Base-by-base conservation (phyloP, 495 filamentous ascomycete genomes). In the Hypoxylon fuscum region DNA sequence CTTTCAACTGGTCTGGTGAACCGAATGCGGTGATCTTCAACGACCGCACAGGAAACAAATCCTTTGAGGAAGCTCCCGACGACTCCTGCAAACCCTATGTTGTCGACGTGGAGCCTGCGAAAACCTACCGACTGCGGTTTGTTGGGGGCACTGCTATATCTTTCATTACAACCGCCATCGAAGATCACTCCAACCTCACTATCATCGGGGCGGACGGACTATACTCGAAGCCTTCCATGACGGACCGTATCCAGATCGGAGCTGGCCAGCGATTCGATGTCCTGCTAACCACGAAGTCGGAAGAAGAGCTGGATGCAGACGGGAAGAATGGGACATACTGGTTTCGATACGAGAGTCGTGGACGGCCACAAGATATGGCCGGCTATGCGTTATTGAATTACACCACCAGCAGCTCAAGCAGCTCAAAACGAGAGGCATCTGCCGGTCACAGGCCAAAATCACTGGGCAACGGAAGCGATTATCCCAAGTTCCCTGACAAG, bases 151-250 rank as follows among this genome's bases (percentile, higher is more conserved):
- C 80, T 1, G 80, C 82, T 2, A 70, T 88, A 18, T 81, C 81
- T 0, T 77, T 82, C 50, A 58, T 82, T 2, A 71, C 72, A 0
- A 65, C 83, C 41, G 84, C 68, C 1, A 73, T 87, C 40, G 82
- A 86, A 48, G 77, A 68, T 23, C 85, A 87, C 61, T 40, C 73
- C 17, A 67, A 77, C 17, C 46, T 83, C 3, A 77, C 71, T 1
- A 76, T 88, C 42, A 79, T 88, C 45, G 79, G 81, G 42, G 83
- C 78, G 1, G 86, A 88, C 62, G 84, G 83, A 15, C 66, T 61
- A n/a, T 86, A 87, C 71, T 86, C 85, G 15, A 69, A 77, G 43
- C 81, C 81, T 0, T 64, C 75, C 10, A 59, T 65, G 8, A 80
- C 77, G 0, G 72, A 74, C 41, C 79, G 76, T 62, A 66, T 87